phyloP scores from a whole-genome alignment of 1,284 basidiomycete genomes.

The Fomitopsis schrenkii region DNA sequence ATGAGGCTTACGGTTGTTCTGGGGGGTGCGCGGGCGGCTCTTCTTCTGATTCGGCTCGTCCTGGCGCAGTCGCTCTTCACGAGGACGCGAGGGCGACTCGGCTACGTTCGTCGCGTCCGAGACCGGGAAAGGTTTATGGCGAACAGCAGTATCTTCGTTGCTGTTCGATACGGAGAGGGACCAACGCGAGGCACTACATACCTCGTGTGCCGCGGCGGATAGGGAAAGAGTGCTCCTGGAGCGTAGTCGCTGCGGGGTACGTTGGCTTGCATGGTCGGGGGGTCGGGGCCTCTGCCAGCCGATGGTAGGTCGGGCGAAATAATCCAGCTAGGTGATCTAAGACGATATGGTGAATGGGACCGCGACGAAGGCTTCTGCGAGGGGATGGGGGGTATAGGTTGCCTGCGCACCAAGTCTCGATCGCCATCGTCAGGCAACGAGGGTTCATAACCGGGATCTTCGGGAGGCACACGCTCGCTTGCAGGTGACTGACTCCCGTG shows the following conservation, averaged over 20 bases:
- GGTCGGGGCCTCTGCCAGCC: conserved; percentile 14
- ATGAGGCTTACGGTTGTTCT: not conserved
- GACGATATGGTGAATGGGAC: conserved; percentile 23
- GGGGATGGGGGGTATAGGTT: conserved; percentile 39
- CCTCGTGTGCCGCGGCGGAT: not conserved
- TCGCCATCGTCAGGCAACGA: conserved; percentile 53
- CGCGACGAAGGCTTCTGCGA: conserved; percentile 23
- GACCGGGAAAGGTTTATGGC: not conserved
- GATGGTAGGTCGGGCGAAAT: conserved; percentile 42
- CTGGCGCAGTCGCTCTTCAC: too few relatives aligned
- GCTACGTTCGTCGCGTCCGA: not conserved
- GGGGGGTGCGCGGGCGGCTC: not conserved
- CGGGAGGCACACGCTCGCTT: conserved; percentile 53
- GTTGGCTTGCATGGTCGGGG: conserved; percentile 18
- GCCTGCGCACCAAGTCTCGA: conserved; percentile 39
- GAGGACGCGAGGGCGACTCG: not conserved
- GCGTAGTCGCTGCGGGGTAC: conserved; percentile 14
- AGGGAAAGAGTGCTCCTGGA: conserved; percentile 18
- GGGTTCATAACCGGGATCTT: conserved; percentile 65
- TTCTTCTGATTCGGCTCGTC: conserved; percentile 1
- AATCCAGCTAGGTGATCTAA: conserved; percentile 24
- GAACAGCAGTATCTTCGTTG: conserved; percentile 9
- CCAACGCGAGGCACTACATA: not conserved
- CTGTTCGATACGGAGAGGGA: conserved; percentile 14
- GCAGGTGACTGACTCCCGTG: conserved; percentile 67